phyloP scores from a whole-genome alignment of 345 rosid species.

The Gossypium sturtianum region DNA sequence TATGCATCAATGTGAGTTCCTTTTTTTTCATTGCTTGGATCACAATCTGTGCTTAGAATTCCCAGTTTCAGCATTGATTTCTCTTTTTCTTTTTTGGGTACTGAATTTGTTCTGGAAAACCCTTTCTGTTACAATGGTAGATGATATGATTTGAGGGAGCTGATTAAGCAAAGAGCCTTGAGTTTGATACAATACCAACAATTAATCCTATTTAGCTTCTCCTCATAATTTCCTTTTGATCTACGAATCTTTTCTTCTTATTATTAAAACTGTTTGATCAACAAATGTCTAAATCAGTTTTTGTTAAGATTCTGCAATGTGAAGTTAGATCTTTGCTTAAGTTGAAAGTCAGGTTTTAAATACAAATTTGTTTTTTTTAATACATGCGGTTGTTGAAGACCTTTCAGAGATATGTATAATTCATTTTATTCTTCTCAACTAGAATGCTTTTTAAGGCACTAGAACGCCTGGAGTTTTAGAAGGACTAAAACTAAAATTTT shows the following conservation, averaged over 20 bases:
- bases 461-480: neutral
- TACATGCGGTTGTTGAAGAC: neutral
- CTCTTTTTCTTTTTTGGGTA: neutral
- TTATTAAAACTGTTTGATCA: neutral
- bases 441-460: neutral
- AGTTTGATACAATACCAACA: neutral
- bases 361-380: neutral
- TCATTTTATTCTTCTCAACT: neutral
- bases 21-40: neutral
- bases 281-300: neutral
- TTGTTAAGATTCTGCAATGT: neutral
- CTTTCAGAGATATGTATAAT: neutral
- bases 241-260: neutral
- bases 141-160: neutral
- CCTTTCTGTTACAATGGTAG: neutral
- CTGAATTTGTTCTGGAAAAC: neutral
- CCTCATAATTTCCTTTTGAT: neutral
- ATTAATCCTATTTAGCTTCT: neutral
- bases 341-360: neutral
- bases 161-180: neutral
- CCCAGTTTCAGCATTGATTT: neutral
- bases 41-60: neutral
- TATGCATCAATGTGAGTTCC: neutral
- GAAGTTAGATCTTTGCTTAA: constrained; percentile 6
- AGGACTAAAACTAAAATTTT: no score